A percentile compares a stretch with the other conserved stretches of the same genome.
phyloP scores from a whole-genome alignment of 2,329 filamentous ascomycete species.

The Fusarium anguioides region DNA sequence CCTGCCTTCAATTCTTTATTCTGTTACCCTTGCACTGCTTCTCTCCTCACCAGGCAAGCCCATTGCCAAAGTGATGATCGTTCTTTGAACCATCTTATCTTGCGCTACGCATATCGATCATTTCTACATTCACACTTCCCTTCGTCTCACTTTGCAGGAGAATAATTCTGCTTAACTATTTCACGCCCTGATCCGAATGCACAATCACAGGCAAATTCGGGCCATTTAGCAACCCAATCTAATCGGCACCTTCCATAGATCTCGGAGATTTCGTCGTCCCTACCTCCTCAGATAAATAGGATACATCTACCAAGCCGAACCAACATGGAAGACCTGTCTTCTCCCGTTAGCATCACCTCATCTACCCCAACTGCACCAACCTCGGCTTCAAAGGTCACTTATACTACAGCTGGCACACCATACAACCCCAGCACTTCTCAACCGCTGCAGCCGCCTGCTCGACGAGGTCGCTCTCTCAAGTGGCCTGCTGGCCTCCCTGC shows the following conservation, averaged over 20 bases:
- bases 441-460: slow-evolving; percentile 62
- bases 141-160: slow-evolving; percentile 20
- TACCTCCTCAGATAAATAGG: slow-evolving; percentile 32
- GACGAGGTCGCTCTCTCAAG: slow-evolving; percentile 61
- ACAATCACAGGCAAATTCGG: slow-evolving; percentile 14
- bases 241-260: slow-evolving; percentile 48
- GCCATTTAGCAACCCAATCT: slow-evolving; percentile 39
- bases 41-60: slow-evolving; percentile 9
- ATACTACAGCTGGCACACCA: slow-evolving; percentile 68
- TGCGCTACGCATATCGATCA: slow-evolving; percentile 10
- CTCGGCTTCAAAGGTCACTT: slow-evolving; percentile 52
- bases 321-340: slow-evolving; percentile 49
- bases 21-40: slow-evolving; percentile 7
- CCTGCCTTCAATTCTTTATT: not conserved
- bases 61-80: slow-evolving; percentile 23
- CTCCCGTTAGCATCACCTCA: slow-evolving; percentile 41
- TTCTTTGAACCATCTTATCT: slow-evolving; percentile 26
- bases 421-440: slow-evolving; percentile 61
- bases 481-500: slow-evolving; percentile 48
- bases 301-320: slow-evolving; percentile 32
- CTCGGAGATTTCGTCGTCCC: slow-evolving; percentile 23
- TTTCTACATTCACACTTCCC: not conserved
- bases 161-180: slow-evolving; percentile 3
- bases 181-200: slow-evolving; percentile 4
- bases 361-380: slow-evolving; percentile 37